Evolutionary conservation across 768 basidiomycete species (phyloP).

Genomic region (Tylopilus vinaceipallidus): DNA sequence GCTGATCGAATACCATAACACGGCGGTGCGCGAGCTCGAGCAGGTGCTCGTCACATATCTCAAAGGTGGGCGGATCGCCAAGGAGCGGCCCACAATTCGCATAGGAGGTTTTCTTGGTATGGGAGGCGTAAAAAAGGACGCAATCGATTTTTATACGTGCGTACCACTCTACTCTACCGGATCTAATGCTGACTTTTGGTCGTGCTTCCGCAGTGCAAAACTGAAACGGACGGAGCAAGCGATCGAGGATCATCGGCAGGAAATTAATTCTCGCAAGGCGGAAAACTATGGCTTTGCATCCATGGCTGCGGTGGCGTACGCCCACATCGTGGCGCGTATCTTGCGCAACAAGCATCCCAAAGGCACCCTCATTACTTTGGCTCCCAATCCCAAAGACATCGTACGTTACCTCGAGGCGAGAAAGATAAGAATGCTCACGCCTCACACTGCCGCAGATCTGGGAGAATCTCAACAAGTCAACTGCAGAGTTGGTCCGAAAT

Average conservation of each 20-base stretch:
- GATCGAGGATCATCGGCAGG: constrained; percentile 68
- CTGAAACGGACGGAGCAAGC: constrained; percentile 65
- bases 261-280: constrained; percentile 71
- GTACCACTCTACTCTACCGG: constrained; percentile 28
- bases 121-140: constrained; percentile 84
- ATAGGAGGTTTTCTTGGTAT: constrained; percentile 79
- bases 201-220: constrained; percentile 43
- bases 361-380: constrained; percentile 67
- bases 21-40: constrained; percentile 92
- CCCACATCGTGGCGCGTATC: constrained; percentile 78
- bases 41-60: constrained; percentile 86
- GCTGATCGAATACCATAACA: constrained; percentile 88
- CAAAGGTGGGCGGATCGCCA: constrained; percentile 75
- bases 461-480: constrained; percentile 80
- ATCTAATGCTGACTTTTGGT: constrained; percentile 7
- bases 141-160: constrained; percentile 91
- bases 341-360: constrained; percentile 68
- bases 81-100: constrained; percentile 77
- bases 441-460: constrained; percentile 61
- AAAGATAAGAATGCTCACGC: not conserved
- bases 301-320: constrained; percentile 85
- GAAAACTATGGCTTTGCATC: constrained; percentile 93
- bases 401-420: constrained; percentile 32
- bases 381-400: constrained; percentile 89
- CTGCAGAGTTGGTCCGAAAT: constrained; percentile 64